Percentiles rank a stretch among this genome's conserved stretches.
These are phyloP conservation scores for Penicillium brasilianum DNA, from an alignment of 2,329 filamentous ascomycete genomes.

Conservation along the genomic window DNA sequence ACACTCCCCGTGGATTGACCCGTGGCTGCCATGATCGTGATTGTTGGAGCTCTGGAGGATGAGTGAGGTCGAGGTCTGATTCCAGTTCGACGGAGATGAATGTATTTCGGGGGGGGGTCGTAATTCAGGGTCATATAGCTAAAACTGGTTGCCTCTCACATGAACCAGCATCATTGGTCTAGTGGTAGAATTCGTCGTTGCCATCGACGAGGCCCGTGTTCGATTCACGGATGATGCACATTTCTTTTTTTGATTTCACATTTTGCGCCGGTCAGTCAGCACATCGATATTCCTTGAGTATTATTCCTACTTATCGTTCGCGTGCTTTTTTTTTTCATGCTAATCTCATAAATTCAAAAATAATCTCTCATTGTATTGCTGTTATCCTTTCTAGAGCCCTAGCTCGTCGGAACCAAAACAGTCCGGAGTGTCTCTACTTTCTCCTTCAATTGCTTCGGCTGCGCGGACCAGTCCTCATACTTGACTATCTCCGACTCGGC, in stretches of 20 bases:
- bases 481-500: slow-evolving; percentile 38
- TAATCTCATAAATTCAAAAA: not conserved
- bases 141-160: not conserved
- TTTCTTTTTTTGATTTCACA: slow-evolving; percentile 14
- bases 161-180: slow-evolving; percentile 48
- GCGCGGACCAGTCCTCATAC: slow-evolving; percentile 43
- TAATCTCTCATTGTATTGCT: not conserved
- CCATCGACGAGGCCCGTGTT: slow-evolving; percentile 55
- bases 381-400: not conserved
- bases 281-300: too few relatives aligned
- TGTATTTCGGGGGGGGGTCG: too few relatives aligned
- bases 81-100: not conserved
- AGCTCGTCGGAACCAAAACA: slow-evolving; percentile 2
- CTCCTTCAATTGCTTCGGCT: slow-evolving; percentile 41
- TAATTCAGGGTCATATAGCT: not conserved
- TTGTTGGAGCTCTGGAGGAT: slow-evolving; percentile 28
- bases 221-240: slow-evolving; percentile 54
- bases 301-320: too few relatives aligned
- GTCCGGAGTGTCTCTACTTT: slow-evolving; percentile 38
- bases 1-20: slow-evolving; percentile 36
- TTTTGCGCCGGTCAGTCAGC: too few relatives aligned
- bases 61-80: slow-evolving; percentile 26
- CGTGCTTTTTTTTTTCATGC: not conserved
- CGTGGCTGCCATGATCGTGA: slow-evolving; percentile 46
- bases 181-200: slow-evolving; percentile 54